phyloP scores from a whole-genome alignment of 2,329 filamentous ascomycete genomes.

The Tolypocladium guangdongense region DNA sequence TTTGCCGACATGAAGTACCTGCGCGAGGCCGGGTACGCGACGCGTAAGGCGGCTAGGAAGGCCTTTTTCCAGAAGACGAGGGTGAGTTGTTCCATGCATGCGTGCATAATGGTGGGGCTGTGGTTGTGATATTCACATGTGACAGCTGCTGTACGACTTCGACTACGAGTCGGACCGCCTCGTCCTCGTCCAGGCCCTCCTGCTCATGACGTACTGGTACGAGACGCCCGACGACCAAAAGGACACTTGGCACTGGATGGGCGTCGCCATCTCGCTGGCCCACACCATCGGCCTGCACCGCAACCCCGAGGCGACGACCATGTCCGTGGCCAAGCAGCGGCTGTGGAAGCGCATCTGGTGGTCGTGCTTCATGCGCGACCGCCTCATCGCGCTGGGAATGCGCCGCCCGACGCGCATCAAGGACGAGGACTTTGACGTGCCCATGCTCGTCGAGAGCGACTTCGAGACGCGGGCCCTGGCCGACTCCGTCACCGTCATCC shows the following conservation, averaged over 20 bases:
- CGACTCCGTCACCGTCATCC: constrained; percentile 56
- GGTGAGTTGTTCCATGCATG: constrained; percentile 52
- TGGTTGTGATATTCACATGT: constrained; percentile 13
- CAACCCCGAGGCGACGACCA: constrained; percentile 65
- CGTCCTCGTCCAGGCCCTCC: constrained; percentile 73
- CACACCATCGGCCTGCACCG: constrained; percentile 90
- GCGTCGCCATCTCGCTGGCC: constrained; percentile 82
- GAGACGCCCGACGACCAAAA: constrained; percentile 95
- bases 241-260: constrained; percentile 99
- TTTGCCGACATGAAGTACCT: constrained; percentile 76
- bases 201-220: constrained; percentile 96
- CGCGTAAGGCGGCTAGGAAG: constrained; percentile 72
- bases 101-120: no score
- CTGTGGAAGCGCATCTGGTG: constrained; percentile 97
- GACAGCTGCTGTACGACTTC: constrained; percentile 78
- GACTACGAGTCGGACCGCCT: constrained; percentile 90
- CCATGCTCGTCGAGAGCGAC: constrained; percentile 74
- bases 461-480: constrained; percentile 67
- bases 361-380: constrained; percentile 93
- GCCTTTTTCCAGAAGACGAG: constrained; percentile 82
- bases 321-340: constrained; percentile 62
- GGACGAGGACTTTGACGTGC: constrained; percentile 86
- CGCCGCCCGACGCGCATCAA: constrained; percentile 85
- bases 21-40: constrained; percentile 64
- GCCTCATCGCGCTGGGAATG: constrained; percentile 88